Evolutionary conservation across 2,329 filamentous ascomycete genomes (phyloP).

Genomic region (Colletotrichum gigasporum): DNA sequence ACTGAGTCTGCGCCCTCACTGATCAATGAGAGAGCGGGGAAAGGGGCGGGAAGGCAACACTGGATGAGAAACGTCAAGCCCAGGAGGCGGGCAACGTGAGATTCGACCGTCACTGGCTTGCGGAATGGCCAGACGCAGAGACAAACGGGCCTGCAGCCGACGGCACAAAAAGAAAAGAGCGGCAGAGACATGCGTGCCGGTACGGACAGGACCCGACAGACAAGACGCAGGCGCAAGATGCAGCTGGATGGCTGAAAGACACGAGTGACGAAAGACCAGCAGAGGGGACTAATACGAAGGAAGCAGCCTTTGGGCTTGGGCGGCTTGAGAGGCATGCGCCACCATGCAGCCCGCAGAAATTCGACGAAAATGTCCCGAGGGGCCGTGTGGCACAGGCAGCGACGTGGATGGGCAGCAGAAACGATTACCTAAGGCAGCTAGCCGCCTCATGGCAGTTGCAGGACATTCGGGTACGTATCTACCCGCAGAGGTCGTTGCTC

Average conservation of each 20-base stretch:
- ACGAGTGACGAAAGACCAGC: not conserved
- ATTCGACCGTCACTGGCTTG: not conserved
- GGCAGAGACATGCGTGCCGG: constrained; percentile 7
- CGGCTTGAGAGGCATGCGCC: not conserved
- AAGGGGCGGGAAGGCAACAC: not conserved
- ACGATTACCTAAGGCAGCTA: too few species aligned
- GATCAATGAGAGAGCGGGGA: not conserved
- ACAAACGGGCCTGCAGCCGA: constrained; percentile 6
- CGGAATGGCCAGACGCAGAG: constrained; percentile 14
- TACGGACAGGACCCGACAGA: too few species aligned
- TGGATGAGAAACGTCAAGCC: too few species aligned
- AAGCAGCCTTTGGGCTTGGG: too few species aligned
- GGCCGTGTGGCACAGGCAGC: not conserved
- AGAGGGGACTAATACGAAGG: not conserved
- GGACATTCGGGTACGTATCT: too few species aligned
- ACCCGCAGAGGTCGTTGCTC: too few species aligned
- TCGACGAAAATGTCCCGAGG: not conserved
- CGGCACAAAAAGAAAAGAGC: not conserved
- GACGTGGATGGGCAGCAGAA: not conserved
- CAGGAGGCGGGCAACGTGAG: constrained; percentile 4
- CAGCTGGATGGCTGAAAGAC: too few species aligned
- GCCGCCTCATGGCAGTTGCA: too few species aligned
- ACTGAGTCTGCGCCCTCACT: too few species aligned
- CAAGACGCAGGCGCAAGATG: too few species aligned
- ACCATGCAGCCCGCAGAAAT: not conserved